phyloP scores from a whole-genome alignment of 345 rosid species.

The Hypericum perforatum region DNA sequence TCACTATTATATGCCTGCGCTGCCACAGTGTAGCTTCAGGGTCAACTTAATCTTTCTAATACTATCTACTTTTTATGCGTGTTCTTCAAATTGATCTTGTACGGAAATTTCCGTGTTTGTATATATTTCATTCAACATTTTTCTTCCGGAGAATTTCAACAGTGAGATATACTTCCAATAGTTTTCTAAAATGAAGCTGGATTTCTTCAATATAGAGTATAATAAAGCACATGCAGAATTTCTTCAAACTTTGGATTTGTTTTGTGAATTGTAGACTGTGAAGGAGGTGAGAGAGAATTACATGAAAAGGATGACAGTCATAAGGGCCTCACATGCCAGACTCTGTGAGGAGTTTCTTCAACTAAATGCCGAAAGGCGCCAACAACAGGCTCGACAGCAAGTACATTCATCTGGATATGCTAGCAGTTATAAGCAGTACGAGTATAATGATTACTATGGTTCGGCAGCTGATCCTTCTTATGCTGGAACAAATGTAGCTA shows the following conservation, averaged over 20 bases:
- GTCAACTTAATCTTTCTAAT: too few species aligned
- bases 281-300: constrained; percentile 84
- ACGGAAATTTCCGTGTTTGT: too few species aligned
- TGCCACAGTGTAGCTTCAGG: too few species aligned
- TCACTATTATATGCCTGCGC: too few species aligned
- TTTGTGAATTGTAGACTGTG: constrained; percentile 51
- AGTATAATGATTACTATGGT: constrained; percentile 57
- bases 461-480: constrained; percentile 43
- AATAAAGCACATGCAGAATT: constrained; percentile 11
- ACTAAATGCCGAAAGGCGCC: constrained; percentile 68
- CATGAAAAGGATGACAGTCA: constrained; percentile 54
- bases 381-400: constrained; percentile 57
- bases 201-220: not conserved
- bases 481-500: constrained; percentile 36
- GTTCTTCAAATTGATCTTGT: too few species aligned
- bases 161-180: too few species aligned
- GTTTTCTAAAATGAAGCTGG: too few species aligned
- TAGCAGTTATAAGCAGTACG: constrained; percentile 64
- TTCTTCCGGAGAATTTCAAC: too few species aligned
- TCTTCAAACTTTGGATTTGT: constrained; percentile 28
- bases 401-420: constrained; percentile 47
- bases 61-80: too few species aligned
- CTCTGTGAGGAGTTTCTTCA: constrained; percentile 88
- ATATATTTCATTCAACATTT: too few species aligned
- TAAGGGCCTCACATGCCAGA: constrained; percentile 57